phyloP scores from a whole-genome alignment of 306 rosid genomes.

The Crataegus laevigata region DNA sequence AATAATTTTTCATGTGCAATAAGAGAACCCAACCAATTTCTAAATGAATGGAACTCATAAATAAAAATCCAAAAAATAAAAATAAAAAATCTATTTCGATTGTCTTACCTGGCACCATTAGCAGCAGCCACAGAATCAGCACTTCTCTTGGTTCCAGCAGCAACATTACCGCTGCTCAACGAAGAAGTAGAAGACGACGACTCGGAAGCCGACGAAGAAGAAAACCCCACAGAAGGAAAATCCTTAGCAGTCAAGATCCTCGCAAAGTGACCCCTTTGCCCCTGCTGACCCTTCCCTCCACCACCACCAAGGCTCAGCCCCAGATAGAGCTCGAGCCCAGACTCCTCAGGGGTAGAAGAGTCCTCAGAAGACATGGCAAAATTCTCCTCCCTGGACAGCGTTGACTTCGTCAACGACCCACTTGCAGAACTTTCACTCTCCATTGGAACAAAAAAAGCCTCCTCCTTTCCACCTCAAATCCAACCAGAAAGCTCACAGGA shows the following conservation, averaged over 20 bases:
- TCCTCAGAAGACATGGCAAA: conserved; percentile 76
- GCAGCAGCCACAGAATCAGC: conserved; percentile 60
- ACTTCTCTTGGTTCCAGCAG: conserved; percentile 62
- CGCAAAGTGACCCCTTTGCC: conserved; percentile 25
- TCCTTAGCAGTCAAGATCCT: conserved; percentile 74
- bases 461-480: neutral
- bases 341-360: conserved; percentile 70
- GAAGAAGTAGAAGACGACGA: conserved; percentile 24
- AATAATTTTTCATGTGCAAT: neutral
- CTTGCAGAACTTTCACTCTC: conserved; percentile 15
- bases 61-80: neutral
- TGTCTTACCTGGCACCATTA: conserved; percentile 46
- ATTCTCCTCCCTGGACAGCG: conserved; percentile 60
- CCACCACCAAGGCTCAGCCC: conserved; percentile 54
- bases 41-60: neutral
- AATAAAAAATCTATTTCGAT: neutral
- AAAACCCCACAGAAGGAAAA: conserved; percentile 35
- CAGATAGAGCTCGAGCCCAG: conserved; percentile 76
- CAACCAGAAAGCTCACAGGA: neutral
- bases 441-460: conserved; percentile 16
- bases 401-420: conserved; percentile 56
- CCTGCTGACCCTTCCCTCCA: conserved; percentile 22
- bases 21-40: neutral
- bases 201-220: conserved; percentile 35
- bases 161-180: conserved; percentile 36